Evolutionary conservation across 2,329 filamentous ascomycete genomes (phyloP), one percentile per base, ranked within the genome.

Genomic region (Curvularia eragrostidis): DNA sequence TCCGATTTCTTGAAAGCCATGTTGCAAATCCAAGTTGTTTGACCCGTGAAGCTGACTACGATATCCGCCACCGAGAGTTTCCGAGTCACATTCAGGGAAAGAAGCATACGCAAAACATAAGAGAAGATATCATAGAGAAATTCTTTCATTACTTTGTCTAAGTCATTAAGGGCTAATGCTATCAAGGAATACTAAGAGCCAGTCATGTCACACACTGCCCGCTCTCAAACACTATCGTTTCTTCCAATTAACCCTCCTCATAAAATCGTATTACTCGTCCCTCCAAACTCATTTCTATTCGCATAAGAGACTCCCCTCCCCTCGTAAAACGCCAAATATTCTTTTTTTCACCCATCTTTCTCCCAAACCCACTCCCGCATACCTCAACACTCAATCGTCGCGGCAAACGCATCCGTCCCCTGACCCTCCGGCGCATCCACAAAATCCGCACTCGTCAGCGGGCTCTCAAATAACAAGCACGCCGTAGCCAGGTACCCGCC

Each of bases 381-480:
- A 30, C 15, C 10, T 41, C 23, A 70, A 53, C 76, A 79, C 30
- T 61, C 62, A 32, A 79, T 72, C 52, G 67, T 75, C 12, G 68
- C 67, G n/a, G 69, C 72, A 52, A 61, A 74, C 21, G 69, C 67
- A 26, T 65, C 68, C 1, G 68, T 70, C 23, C 69, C 77, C 60
- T 74, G 65, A 1, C 73, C 74, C 26, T 56, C 55, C 5, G 65
- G 61, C 21, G 72, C 74, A 4, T 41, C 41, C 10, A 68, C 70
- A 53, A 79, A 76, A 44, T 77, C 70, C 4, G 48, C 48, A 15
- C n/a, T 55, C 43, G 3, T 46, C 41, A 79, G 34, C 36, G 63
- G 56, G 18, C 65, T 55, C 10, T 62, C 70, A 52, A 70, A 80
- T 56, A 80, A 61, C 54, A 79, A 52, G 59, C 78, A 80, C 1